Evolutionary conservation across 2,329 filamentous ascomycete species (phyloP).

Genomic region (Anthostomella pinea): DNA sequence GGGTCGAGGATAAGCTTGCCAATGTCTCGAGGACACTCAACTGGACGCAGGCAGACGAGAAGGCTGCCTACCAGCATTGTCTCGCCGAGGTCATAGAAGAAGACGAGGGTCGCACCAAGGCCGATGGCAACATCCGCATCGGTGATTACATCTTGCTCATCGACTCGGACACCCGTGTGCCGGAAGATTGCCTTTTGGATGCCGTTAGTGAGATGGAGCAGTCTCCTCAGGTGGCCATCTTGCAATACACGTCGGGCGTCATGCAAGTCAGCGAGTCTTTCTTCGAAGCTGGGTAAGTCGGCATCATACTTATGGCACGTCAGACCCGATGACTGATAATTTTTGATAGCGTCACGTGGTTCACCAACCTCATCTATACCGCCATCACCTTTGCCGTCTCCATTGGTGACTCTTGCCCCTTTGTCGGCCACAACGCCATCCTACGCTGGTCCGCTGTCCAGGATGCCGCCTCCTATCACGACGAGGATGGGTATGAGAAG

Average conservation of each 20-base stretch:
- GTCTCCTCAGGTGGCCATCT: constrained; percentile 73
- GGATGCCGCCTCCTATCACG: constrained; percentile 63
- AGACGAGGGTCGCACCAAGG: constrained; percentile 66
- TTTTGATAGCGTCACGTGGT: constrained; percentile 61
- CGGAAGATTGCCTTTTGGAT: constrained; percentile 72
- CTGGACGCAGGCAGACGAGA: constrained; percentile 70
- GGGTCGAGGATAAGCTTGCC: constrained; percentile 67
- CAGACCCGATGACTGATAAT: constrained; percentile 3
- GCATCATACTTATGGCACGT: not conserved
- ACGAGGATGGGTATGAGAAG: constrained; percentile 71
- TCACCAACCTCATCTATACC: constrained; percentile 72
- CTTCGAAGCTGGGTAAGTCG: constrained; percentile 52
- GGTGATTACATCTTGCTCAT: constrained; percentile 81
- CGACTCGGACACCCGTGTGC: constrained; percentile 77
- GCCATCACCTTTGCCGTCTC: constrained; percentile 75
- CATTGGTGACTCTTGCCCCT: constrained; percentile 73
- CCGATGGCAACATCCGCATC: constrained; percentile 80
- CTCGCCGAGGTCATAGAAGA: constrained; percentile 66
- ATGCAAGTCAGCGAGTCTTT: constrained; percentile 76
- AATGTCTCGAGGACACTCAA: constrained; percentile 52
- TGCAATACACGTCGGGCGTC: constrained; percentile 75
- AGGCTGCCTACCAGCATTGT: constrained; percentile 61
- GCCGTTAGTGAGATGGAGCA: constrained; percentile 81
- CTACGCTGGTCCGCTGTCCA: constrained; percentile 75
- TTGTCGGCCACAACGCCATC: constrained; percentile 78